Evolutionary conservation across 371 early-diverging fungal species (phyloP), one percentile per base, ranked within the genome.

Genomic region (Dichotomocladium elegans): DNA sequence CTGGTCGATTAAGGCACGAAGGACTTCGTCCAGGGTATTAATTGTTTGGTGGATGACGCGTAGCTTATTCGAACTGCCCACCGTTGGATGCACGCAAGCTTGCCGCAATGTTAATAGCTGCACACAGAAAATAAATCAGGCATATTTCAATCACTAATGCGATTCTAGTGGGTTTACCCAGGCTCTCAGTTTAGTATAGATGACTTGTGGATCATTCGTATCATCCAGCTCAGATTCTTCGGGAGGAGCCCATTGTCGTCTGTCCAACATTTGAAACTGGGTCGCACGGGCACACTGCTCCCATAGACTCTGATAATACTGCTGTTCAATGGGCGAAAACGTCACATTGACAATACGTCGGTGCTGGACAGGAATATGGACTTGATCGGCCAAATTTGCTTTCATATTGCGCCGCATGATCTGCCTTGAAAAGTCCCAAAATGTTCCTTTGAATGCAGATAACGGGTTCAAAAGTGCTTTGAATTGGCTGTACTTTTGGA

Each of bases 361-460:
- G 12, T 53, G 29, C 50, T 89, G 89, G 4, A 61, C 59, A 0
- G 89, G 89, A 0, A 89, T 67, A 7, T 65, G 60, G 14, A 87
- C 58, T 43, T 89, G 86, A 9, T 59, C 60, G 14, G 55, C 52
- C 7, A 86, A 72, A 6, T 58, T 61, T 3, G 41, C 48, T 54
- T 89, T 89, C 4, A 74, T 66, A 51, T 82, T 82, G 7, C 89
- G 69, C 41, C 79, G 75, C 64, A 87, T 77, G 33, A 81, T 65
- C 24, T 47, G 41, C 15, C 58, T 61, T 26, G 80, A 57, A 33
- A 72, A 60, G 0, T 63, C 52, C 33, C 62, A 55, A 41, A 80
- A 74, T 27, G 15, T 47, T 12, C 25, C 60, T 49, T 58, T 55
- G 44, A 65, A 53, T 15, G n/a, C 17, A 5, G 24, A 2, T 49